phyloP scores from a whole-genome alignment of 148 eudicot species.

The Arbutus unedo region DNA sequence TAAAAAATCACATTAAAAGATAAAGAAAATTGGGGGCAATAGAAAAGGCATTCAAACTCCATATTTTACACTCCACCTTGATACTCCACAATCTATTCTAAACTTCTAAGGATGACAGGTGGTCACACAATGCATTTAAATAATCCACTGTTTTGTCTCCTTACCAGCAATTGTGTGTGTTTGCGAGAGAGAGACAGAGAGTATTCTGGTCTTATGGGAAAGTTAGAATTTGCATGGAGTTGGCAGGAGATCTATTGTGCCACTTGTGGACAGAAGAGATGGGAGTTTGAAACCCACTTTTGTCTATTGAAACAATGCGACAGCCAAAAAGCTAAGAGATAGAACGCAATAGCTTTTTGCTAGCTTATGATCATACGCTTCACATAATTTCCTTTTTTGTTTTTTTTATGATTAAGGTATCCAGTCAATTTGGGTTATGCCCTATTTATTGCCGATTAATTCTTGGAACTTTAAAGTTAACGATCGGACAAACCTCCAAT shows the following conservation, averaged over 20 bases:
- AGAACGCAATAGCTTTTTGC: slow-evolving; percentile 6
- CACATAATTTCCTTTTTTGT: neutral
- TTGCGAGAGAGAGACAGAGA: neutral
- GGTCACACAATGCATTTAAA: neutral
- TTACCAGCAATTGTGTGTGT: neutral
- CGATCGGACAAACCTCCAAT: no score
- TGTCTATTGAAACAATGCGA: neutral
- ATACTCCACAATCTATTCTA: neutral
- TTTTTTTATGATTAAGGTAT: no score
- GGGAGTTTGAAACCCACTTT: neutral
- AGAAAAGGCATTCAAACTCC: neutral
- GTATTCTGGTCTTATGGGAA: neutral
- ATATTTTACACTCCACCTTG: neutral
- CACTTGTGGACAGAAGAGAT: neutral
- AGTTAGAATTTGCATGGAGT: neutral
- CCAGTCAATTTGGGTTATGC: no score
- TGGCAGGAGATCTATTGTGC: neutral
- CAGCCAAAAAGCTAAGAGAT: slow-evolving; percentile 6
- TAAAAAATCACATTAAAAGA: neutral
- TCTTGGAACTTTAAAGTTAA: no score
- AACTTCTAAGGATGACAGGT: neutral
- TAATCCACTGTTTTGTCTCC: neutral
- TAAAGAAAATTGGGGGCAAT: neutral
- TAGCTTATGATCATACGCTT: neutral
- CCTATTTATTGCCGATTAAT: no score